These are phyloP conservation scores for Penicillium cataractarum DNA, from an alignment of 495 filamentous ascomycete species.

Conservation along the genomic window DNA sequence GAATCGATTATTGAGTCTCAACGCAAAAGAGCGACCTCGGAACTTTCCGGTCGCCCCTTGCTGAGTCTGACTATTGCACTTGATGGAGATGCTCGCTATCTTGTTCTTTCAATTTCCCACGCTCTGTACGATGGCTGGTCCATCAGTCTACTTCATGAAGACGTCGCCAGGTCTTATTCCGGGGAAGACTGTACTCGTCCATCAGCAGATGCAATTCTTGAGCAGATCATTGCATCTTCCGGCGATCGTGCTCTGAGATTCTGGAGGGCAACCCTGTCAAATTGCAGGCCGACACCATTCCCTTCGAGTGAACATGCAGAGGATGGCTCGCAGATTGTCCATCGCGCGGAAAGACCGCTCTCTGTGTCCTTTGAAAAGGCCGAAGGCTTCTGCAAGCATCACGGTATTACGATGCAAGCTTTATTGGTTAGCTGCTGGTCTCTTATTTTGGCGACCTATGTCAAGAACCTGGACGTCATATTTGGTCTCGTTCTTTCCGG, in stretches of 20 bases:
- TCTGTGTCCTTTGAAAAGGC: slow-evolving; percentile 40
- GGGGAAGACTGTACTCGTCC: slow-evolving; percentile 28
- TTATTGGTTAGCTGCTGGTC: slow-evolving; percentile 70
- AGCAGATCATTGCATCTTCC: slow-evolving; percentile 31
- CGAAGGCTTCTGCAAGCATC: slow-evolving; percentile 51
- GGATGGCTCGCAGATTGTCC: slow-evolving; percentile 31
- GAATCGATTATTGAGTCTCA: slow-evolving; percentile 29
- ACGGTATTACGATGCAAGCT: slow-evolving; percentile 76
- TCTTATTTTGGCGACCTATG: slow-evolving; percentile 63
- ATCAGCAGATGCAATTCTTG: slow-evolving; percentile 34
- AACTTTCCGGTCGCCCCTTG: slow-evolving; percentile 16
- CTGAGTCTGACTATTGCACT: slow-evolving; percentile 21
- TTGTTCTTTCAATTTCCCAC: slow-evolving; percentile 66
- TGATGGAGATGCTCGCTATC: slow-evolving; percentile 26
- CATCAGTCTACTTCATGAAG: slow-evolving; percentile 66
- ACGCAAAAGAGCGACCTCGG: slow-evolving; percentile 25
- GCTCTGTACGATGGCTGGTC: slow-evolving; percentile 88
- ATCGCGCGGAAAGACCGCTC: slow-evolving; percentile 31
- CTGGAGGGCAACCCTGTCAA: slow-evolving; percentile 42
- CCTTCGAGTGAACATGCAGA: slow-evolving; percentile 20
- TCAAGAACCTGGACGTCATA: slow-evolving; percentile 66
- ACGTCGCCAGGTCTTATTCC: slow-evolving; percentile 47
- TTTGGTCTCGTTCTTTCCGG: slow-evolving; percentile 77
- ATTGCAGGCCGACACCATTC: slow-evolving; percentile 31
- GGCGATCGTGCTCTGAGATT: slow-evolving; percentile 33